Conservation (phyloP, 306 rosid genomes). For the Pterocarpus santalinus region DNA sequence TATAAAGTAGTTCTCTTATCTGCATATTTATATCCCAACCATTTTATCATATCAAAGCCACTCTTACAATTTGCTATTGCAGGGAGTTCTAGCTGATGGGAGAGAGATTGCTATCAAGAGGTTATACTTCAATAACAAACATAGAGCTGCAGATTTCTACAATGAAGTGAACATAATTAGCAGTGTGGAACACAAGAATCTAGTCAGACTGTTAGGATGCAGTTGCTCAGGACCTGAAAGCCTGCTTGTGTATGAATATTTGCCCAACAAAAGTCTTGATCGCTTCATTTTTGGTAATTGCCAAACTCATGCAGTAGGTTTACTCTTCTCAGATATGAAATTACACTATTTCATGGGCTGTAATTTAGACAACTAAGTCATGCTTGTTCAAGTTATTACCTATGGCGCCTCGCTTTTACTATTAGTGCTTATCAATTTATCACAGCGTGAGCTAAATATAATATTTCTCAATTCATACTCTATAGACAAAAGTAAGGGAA, state of each 20-base stretch:
- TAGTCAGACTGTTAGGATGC: conserved; percentile 88
- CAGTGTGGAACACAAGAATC: conserved; percentile 85
- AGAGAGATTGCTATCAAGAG: conserved; percentile 96
- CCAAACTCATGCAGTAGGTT: conserved; percentile 28
- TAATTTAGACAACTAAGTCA: not conserved
- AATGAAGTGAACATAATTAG: conserved; percentile 92
- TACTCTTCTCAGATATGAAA: conserved; percentile 6
- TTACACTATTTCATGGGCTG: not conserved
- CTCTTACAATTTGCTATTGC: conserved; percentile 40
- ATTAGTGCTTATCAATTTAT: too few species aligned
- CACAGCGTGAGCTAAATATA: conserved; percentile 18
- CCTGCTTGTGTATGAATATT: conserved; percentile 85
- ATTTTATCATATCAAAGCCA: conserved; percentile 26
- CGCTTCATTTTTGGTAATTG: conserved; percentile 80
- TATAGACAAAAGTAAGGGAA: conserved; percentile 70
- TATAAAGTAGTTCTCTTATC: conserved; percentile 69
- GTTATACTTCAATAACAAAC: conserved; percentile 83
- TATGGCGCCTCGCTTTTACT: not conserved
- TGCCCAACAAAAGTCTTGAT: conserved; percentile 91
- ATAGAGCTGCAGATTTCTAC: conserved; percentile 87
- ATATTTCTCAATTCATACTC: conserved; percentile 31
- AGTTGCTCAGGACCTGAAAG: conserved; percentile 98
- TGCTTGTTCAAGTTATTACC: not conserved
- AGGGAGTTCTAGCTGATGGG: conserved; percentile 81
- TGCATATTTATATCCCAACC: conserved; percentile 16